Conservation (phyloP, 768 basidiomycete species). For the Suillus fuscotomentosus region DNA sequence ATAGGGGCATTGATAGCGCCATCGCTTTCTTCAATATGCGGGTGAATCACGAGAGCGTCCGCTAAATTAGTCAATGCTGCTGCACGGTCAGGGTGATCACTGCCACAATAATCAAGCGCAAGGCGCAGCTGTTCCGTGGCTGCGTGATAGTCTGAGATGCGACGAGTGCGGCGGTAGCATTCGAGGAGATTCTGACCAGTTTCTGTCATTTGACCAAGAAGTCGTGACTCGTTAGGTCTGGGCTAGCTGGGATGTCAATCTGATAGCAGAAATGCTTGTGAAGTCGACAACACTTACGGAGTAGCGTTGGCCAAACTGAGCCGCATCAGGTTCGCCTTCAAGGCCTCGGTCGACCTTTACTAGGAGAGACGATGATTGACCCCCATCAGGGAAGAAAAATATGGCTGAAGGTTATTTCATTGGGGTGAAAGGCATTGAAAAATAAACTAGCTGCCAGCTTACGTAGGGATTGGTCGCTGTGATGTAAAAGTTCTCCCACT, state of each 20-base stretch:
- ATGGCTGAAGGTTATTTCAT: not conserved
- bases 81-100: not conserved
- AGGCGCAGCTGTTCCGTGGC: conserved; percentile 5
- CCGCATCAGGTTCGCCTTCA: not conserved
- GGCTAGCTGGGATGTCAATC: not conserved
- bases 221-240: not conserved
- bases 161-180: conserved; percentile 2
- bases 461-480: not conserved
- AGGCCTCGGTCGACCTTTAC: not conserved
- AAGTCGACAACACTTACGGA: not conserved
- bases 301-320: not conserved
- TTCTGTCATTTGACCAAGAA: conserved; percentile 2
- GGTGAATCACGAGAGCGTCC: not conserved
- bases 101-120: conserved; percentile 7
- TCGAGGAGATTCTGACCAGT: conserved; percentile 2
- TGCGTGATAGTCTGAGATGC: conserved; percentile 4
- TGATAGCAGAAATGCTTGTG: not conserved
- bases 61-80: conserved; percentile 14
- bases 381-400: not conserved
- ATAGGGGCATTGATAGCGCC: not conserved
- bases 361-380: not conserved
- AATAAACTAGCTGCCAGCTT: not conserved
- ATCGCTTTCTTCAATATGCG: not conserved
- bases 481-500: conserved; percentile 1
- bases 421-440: too few relatives aligned